Evolutionary conservation across 257 asterid genomes (phyloP).

Genomic region (Echites panduratus): DNA sequence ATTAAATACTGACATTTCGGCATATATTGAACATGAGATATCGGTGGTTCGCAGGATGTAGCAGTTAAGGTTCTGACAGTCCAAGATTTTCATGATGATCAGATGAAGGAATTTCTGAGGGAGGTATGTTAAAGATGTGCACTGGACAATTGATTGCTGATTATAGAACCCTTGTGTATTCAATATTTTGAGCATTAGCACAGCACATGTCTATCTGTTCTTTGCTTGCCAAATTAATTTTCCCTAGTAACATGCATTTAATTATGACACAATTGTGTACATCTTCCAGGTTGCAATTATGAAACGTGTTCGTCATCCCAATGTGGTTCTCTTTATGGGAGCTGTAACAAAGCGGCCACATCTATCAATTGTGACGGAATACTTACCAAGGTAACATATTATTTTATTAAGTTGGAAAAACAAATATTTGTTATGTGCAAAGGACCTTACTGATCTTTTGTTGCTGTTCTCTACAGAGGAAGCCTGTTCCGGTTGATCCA

Average conservation of each 20-base stretch:
- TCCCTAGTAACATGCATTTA: not conserved
- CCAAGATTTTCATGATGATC: slow-evolving; percentile 93
- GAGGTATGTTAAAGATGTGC: slow-evolving; percentile 50
- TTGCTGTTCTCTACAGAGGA: slow-evolving; percentile 43
- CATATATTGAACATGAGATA: slow-evolving; percentile 4
- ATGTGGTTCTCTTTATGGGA: slow-evolving; percentile 96
- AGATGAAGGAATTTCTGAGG: slow-evolving; percentile 79
- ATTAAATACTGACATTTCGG: not conserved
- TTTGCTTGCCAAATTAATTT: not conserved
- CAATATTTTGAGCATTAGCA: not conserved
- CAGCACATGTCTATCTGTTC: not conserved
- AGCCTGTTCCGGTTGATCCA: slow-evolving; percentile 87
- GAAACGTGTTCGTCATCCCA: slow-evolving; percentile 98
- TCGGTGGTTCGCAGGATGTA: slow-evolving; percentile 60
- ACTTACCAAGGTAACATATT: slow-evolving; percentile 80
- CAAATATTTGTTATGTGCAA: not conserved
- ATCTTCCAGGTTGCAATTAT: slow-evolving; percentile 77
- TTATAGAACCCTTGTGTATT: not conserved
- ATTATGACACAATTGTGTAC: not conserved
- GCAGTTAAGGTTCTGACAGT: slow-evolving; percentile 80
- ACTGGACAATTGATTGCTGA: not conserved
- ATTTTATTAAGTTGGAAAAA: not conserved
- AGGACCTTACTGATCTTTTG: not conserved
- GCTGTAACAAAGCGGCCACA: slow-evolving; percentile 91
- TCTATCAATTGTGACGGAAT: slow-evolving; percentile 92